phyloP scores from a whole-genome alignment of 2,329 filamentous ascomycete genomes.

The Pestalotiopsis fici region DNA sequence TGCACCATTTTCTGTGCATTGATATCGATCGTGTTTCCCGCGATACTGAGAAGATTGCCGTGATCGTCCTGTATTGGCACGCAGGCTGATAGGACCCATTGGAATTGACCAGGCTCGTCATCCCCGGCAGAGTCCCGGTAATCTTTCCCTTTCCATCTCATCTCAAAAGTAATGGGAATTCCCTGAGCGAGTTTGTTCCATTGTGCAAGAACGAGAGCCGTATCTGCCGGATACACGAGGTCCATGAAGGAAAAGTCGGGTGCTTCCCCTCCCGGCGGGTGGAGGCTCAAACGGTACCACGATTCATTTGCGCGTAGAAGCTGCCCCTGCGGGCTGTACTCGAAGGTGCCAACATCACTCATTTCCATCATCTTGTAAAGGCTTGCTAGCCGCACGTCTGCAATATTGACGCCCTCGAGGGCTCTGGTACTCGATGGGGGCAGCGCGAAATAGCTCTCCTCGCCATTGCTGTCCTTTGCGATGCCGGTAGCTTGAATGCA shows the following conservation, averaged over 20 bases:
- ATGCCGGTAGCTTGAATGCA: constrained; percentile 2
- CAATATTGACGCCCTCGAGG: constrained; percentile 7
- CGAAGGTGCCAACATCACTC: constrained; percentile 12
- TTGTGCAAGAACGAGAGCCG: constrained; percentile 1
- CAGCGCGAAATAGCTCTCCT: background rate
- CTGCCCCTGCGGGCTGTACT: constrained; percentile 5
- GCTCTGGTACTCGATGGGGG: background rate
- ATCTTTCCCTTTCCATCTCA: constrained; percentile 11
- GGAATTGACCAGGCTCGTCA: background rate
- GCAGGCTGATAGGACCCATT: constrained; percentile 10
- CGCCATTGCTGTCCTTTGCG: background rate
- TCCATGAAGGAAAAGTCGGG: constrained; percentile 12
- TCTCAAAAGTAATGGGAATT: constrained; percentile 11
- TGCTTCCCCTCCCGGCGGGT: background rate
- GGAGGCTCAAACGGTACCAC: constrained; percentile 10
- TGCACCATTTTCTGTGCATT: constrained; percentile 11
- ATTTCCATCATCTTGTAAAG: constrained; percentile 13
- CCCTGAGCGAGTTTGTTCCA: constrained; percentile 11
- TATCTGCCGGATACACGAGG: constrained; percentile 12
- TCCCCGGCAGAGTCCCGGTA: background rate
- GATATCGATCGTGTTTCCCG: constrained; percentile 12
- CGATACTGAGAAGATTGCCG: constrained; percentile 10
- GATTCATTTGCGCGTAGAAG: constrained; percentile 11
- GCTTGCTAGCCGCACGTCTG: constrained; percentile 5
- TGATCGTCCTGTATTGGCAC: constrained; percentile 8